Percentiles rank a stretch among this genome's conserved stretches.
phyloP scores from a whole-genome alignment of 2,329 filamentous ascomycete species.

The Trichoderma guizhouense region DNA sequence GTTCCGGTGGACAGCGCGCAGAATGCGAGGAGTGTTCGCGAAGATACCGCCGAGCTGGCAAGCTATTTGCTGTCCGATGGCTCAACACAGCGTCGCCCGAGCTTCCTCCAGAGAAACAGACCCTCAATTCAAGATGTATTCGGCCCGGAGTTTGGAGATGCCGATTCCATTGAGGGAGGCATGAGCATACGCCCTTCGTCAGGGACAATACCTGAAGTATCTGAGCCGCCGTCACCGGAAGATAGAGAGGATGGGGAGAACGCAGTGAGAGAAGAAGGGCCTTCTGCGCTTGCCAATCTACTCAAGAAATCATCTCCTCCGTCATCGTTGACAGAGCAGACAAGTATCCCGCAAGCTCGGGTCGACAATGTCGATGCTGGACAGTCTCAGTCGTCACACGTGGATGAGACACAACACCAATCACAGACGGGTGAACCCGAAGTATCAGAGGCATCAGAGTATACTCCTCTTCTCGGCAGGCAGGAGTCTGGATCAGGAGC shows the following conservation, averaged over 20 bases:
- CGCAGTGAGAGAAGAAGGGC: conserved; percentile 27
- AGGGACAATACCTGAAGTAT: conserved; percentile 58
- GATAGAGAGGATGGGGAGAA: conserved; percentile 19
- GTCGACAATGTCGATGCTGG: not conserved
- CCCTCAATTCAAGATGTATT: conserved; percentile 30
- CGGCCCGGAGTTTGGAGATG: conserved; percentile 24
- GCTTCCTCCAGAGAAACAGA: conserved; percentile 43
- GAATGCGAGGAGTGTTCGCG: conserved; percentile 74
- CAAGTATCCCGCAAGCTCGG: conserved; percentile 14
- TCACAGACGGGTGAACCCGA: conserved; percentile 18
- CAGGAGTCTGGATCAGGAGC: conserved; percentile 30
- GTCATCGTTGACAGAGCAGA: conserved; percentile 29
- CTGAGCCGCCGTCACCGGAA: conserved; percentile 42
- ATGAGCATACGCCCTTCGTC: conserved; percentile 32
- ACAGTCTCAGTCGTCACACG: not conserved
- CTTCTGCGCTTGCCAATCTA: conserved; percentile 48
- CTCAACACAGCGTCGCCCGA: conserved; percentile 41
- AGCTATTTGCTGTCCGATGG: conserved; percentile 73
- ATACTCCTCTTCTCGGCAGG: conserved; percentile 46
- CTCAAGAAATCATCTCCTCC: conserved; percentile 50
- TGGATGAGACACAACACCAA: conserved; percentile 16
- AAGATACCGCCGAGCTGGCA: conserved; percentile 84
- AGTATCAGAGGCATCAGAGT: conserved; percentile 43
- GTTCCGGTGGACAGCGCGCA: conserved; percentile 64
- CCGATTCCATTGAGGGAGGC: conserved; percentile 25